phyloP scores from a whole-genome alignment of 73 alveolate species.

The Symbiodinium natans region DNA sequence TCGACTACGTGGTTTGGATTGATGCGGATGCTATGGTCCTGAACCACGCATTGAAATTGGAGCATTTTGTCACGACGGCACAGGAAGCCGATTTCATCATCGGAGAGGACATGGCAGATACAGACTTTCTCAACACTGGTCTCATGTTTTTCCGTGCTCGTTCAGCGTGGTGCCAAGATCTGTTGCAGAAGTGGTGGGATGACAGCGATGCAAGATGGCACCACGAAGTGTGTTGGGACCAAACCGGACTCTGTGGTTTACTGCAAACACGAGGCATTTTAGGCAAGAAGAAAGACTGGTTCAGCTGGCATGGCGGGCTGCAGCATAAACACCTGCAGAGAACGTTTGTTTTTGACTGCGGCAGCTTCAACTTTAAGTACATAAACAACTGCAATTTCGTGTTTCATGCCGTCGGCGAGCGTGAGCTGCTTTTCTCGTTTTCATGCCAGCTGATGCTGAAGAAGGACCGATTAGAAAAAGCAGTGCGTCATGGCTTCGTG shows the following conservation, averaged over 20 bases:
- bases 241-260: slow-evolving; percentile 86
- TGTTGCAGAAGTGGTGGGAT: slow-evolving; percentile 52
- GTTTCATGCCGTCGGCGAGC: slow-evolving; percentile 83
- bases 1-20: slow-evolving; percentile 72
- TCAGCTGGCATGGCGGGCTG: slow-evolving; percentile 18
- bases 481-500: slow-evolving; percentile 76
- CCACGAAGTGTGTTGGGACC: slow-evolving; percentile 90
- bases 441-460: slow-evolving; percentile 16
- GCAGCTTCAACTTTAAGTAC: slow-evolving; percentile 88
- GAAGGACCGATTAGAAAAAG: slow-evolving; percentile 37
- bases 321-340: background rate
- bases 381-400: slow-evolving; percentile 74
- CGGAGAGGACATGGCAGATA: slow-evolving; percentile 94
- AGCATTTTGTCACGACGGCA: slow-evolving; percentile 11
- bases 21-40: slow-evolving; percentile 87
- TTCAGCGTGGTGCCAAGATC: slow-evolving; percentile 1
- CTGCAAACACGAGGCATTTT: slow-evolving; percentile 36
- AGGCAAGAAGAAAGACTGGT: background rate
- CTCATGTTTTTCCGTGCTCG: slow-evolving; percentile 54
- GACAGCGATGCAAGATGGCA: slow-evolving; percentile 69
- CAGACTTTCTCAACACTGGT: slow-evolving; percentile 81
- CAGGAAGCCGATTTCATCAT: slow-evolving; percentile 69
- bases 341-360: slow-evolving; percentile 28
- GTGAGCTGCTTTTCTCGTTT: slow-evolving; percentile 39
- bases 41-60: slow-evolving; percentile 20